phyloP scores from a whole-genome alignment of 1,284 basidiomycete species.

The Apiotrichum siamense region DNA sequence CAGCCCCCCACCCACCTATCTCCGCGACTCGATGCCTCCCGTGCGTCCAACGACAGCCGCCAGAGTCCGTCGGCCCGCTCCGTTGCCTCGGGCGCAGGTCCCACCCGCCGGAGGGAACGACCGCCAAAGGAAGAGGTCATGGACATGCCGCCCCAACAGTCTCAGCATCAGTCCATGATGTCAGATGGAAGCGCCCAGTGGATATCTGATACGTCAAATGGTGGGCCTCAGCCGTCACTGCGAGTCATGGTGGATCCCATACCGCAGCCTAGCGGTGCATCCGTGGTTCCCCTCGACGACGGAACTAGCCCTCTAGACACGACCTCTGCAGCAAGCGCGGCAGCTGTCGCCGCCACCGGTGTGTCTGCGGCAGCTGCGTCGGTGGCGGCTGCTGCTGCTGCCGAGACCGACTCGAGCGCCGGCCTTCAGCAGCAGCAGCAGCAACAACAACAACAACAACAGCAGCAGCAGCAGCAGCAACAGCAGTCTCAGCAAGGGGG shows the following conservation, averaged over 20 bases:
- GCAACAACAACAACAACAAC: no score
- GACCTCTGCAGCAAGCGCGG: background rate
- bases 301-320: background rate
- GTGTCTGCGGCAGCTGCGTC: conserved; percentile 2
- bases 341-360: conserved; percentile 1
- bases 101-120: background rate
- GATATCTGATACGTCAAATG: conserved; percentile 1
- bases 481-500: no score
- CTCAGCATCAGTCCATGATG: background rate
- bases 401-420: no score
- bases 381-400: background rate
- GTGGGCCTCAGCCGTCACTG: conserved; percentile 5
- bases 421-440: no score
- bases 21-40: background rate
- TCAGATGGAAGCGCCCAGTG: background rate
- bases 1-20: background rate
- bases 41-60: background rate
- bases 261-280: background rate
- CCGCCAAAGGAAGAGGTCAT: background rate
- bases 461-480: no score
- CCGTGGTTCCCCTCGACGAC: background rate
- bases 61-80: background rate
- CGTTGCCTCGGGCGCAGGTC: background rate
- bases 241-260: conserved; percentile 12
- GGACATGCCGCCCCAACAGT: background rate